Conservation (phyloP, 768 basidiomycete genomes). For the Suillus americanus region DNA sequence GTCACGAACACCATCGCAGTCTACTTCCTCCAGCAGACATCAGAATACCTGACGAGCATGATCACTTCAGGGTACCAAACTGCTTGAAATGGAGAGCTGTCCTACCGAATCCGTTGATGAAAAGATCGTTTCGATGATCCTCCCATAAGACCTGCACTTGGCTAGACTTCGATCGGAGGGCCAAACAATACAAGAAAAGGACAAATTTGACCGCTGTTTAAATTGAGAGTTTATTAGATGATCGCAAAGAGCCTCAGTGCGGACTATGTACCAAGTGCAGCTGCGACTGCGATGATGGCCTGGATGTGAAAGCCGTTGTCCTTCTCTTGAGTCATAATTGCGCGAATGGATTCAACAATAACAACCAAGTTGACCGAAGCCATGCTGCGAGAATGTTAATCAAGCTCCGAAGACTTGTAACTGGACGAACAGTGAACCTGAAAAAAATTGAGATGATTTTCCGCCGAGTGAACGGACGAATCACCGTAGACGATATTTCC, state of each 20-base stretch:
- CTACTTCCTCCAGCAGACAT: conserved; percentile 85
- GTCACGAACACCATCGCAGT: conserved; percentile 72
- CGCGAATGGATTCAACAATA: conserved; percentile 81
- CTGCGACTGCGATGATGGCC: conserved; percentile 78
- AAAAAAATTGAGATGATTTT: background rate
- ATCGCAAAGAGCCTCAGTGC: background rate
- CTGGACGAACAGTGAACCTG: conserved; percentile 48
- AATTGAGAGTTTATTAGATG: background rate
- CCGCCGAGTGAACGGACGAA: conserved; percentile 4
- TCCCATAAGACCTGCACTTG: conserved; percentile 97
- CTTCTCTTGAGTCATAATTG: conserved; percentile 62
- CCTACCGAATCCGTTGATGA: conserved; percentile 75
- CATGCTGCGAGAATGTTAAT: conserved; percentile 56
- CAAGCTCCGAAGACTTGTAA: background rate
- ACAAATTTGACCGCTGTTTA: conserved; percentile 73
- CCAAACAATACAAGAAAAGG: conserved; percentile 85
- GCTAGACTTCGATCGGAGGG: conserved; percentile 77
- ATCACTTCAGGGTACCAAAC: background rate
- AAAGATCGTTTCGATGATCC: conserved; percentile 93
- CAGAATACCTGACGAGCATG: conserved; percentile 55
- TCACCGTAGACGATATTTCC: conserved; percentile 85
- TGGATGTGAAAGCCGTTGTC: conserved; percentile 70
- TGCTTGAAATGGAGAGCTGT: background rate
- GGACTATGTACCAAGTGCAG: conserved; percentile 60
- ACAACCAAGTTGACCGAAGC: conserved; percentile 88